Conservation (phyloP, 1,284 basidiomycete species). For the Malassezia psittaci region DNA sequence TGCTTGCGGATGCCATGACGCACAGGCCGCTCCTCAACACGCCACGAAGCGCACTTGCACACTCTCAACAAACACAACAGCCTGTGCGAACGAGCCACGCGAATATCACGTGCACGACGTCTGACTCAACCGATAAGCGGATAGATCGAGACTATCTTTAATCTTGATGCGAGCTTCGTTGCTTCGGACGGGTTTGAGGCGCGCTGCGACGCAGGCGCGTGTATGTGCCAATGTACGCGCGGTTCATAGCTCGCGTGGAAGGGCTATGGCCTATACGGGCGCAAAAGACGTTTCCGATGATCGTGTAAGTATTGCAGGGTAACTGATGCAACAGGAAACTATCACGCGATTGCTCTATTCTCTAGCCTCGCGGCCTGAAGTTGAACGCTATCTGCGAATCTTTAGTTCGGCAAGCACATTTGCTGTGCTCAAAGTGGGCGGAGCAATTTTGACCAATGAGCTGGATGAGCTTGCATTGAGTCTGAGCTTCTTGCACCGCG, state of each 20-base stretch:
- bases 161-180: slow-evolving; percentile 7
- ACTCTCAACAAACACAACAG: slow-evolving; percentile 5
- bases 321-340: slow-evolving; percentile 26
- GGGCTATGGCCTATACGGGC: neutral
- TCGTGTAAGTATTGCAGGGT: slow-evolving; percentile 1
- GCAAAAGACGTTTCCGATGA: slow-evolving; percentile 7
- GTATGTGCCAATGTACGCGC: neutral
- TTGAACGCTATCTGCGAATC: slow-evolving; percentile 48
- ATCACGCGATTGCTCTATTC: slow-evolving; percentile 47
- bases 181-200: neutral
- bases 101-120: neutral
- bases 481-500: slow-evolving; percentile 46
- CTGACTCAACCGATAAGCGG: neutral
- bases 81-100: neutral
- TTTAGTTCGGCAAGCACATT: slow-evolving; percentile 47
- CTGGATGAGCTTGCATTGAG: slow-evolving; percentile 46
- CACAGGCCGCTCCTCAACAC: neutral
- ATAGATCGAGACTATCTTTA: neutral
- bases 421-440: slow-evolving; percentile 47
- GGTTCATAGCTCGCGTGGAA: neutral
- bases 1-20: neutral
- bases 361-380: slow-evolving; percentile 46
- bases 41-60: neutral
- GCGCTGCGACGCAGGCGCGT: neutral
- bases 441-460: slow-evolving; percentile 46